A percentile compares a stretch with the other conserved stretches of the same genome.
Conservation (phyloP, 176 grass and related monocot genomes). For the Dactylis glomerata region DNA sequence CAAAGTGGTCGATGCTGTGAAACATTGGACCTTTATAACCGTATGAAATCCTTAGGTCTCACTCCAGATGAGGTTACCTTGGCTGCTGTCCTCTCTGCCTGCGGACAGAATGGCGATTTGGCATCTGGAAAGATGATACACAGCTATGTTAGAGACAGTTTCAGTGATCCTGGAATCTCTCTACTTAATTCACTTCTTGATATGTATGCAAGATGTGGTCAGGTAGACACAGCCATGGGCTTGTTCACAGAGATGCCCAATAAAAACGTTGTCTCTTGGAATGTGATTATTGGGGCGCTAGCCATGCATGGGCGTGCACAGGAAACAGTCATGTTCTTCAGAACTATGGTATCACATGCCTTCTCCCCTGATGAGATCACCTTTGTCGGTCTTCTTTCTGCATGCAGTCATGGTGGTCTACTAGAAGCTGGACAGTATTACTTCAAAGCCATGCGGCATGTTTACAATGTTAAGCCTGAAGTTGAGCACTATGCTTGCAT, state of each 20-base stretch:
- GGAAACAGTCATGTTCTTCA: constrained; percentile 36
- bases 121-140: constrained; percentile 34
- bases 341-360: constrained; percentile 27
- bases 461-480: constrained; percentile 43
- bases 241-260: constrained; percentile 34
- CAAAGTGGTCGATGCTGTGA: constrained; percentile 24
- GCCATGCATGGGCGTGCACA: constrained; percentile 42
- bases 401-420: constrained; percentile 46
- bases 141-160: constrained; percentile 5
- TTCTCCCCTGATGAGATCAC: constrained; percentile 46
- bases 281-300: constrained; percentile 50
- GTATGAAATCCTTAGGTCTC: constrained; percentile 20
- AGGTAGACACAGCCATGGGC: constrained; percentile 31
- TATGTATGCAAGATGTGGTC: constrained; percentile 56
- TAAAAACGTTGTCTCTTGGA: constrained; percentile 45
- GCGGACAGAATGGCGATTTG: constrained; percentile 30
- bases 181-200: constrained; percentile 43
- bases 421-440: constrained; percentile 41
- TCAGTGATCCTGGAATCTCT: background rate
- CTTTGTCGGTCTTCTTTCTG: constrained; percentile 48
- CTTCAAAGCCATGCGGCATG: constrained; percentile 34
- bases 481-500: constrained; percentile 55
- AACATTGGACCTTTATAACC: constrained; percentile 41
- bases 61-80: constrained; percentile 44
- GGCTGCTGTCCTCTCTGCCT: constrained; percentile 31